Percentiles rank a stretch among this genome's conserved stretches.
phyloP scores from a whole-genome alignment of 2,329 filamentous ascomycete species.

The Knoxdaviesia capensis region DNA sequence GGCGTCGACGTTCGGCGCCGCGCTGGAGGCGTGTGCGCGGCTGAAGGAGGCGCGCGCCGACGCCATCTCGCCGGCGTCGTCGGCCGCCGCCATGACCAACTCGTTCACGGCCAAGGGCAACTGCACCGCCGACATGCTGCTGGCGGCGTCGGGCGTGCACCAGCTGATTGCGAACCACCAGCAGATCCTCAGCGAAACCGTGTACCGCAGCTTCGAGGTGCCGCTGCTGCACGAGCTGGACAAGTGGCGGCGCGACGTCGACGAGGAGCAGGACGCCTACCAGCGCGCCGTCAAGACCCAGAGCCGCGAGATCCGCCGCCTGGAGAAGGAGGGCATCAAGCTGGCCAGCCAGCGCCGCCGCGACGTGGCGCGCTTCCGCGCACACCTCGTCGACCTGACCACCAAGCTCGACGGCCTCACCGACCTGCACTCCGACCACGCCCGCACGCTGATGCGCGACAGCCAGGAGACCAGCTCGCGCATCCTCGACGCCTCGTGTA shows the following conservation, averaged over 20 bases:
- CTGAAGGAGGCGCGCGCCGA: slow-evolving; percentile 46
- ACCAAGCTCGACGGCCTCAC: slow-evolving; percentile 41
- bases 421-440: slow-evolving; percentile 36
- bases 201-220: slow-evolving; percentile 48
- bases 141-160: slow-evolving; percentile 43
- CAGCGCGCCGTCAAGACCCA: slow-evolving; percentile 31
- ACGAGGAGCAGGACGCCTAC: slow-evolving; percentile 44
- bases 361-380: slow-evolving; percentile 40
- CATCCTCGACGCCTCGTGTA: slow-evolving; percentile 45
- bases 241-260: slow-evolving; percentile 40
- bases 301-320: slow-evolving; percentile 37
- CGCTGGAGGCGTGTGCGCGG: slow-evolving; percentile 47
- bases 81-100: slow-evolving; percentile 18
- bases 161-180: slow-evolving; percentile 51
- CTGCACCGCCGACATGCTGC: slow-evolving; percentile 42
- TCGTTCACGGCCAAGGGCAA: slow-evolving; percentile 26
- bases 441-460: slow-evolving; percentile 37
- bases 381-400: slow-evolving; percentile 43
- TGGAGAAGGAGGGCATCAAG: slow-evolving; percentile 45
- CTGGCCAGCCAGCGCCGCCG: slow-evolving; percentile 37
- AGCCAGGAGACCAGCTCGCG: slow-evolving; percentile 42
- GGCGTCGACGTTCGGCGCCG: slow-evolving; percentile 41
- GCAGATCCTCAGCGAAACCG: slow-evolving; percentile 47
- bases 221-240: slow-evolving; percentile 50
- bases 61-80: slow-evolving; percentile 20